These are phyloP conservation scores for Entelexis sorbosivorans DNA, from an alignment of 1,139 yeast species.

Conservation along the genomic window DNA sequence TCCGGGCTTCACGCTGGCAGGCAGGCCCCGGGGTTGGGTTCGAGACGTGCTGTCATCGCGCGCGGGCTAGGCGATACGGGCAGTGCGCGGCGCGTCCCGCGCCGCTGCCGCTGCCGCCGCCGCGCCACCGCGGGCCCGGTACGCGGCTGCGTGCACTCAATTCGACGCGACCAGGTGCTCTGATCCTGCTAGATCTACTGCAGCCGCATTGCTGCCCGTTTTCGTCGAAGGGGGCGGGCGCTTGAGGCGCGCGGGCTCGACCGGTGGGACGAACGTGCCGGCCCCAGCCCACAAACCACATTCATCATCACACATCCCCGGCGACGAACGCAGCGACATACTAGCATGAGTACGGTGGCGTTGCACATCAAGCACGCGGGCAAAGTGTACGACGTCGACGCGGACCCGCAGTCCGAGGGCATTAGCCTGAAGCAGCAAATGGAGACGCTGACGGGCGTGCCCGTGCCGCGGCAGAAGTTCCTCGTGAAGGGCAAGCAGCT, in stretches of 20 bases:
- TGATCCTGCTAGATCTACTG: no score
- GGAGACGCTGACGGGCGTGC: conserved; percentile 64
- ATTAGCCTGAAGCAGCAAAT: conserved; percentile 61
- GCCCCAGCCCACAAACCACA: conserved; percentile 2
- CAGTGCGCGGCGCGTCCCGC: background rate
- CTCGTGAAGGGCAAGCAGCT: conserved; percentile 83
- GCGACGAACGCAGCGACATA: background rate
- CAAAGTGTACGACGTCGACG: conserved; percentile 58
- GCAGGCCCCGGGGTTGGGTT: background rate
- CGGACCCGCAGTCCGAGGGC: conserved; percentile 44
- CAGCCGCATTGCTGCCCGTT: no score
- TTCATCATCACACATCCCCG: background rate
- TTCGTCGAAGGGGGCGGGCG: no score
- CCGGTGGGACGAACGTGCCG: background rate
- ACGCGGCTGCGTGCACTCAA: no score
- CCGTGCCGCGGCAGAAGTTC: conserved; percentile 79
- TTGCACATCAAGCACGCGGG: conserved; percentile 76
- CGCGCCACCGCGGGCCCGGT: background rate
- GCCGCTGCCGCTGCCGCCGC: background rate
- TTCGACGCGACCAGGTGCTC: no score
- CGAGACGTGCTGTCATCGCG: background rate
- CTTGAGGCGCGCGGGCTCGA: no score
- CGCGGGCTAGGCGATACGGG: background rate
- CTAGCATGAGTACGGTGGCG: conserved; percentile 6
- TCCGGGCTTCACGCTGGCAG: background rate